A percentile compares a stretch with the other conserved stretches of the same genome.
Evolutionary conservation across 768 basidiomycete genomes (phyloP).

Genomic region (Hypholoma fasciculare): DNA sequence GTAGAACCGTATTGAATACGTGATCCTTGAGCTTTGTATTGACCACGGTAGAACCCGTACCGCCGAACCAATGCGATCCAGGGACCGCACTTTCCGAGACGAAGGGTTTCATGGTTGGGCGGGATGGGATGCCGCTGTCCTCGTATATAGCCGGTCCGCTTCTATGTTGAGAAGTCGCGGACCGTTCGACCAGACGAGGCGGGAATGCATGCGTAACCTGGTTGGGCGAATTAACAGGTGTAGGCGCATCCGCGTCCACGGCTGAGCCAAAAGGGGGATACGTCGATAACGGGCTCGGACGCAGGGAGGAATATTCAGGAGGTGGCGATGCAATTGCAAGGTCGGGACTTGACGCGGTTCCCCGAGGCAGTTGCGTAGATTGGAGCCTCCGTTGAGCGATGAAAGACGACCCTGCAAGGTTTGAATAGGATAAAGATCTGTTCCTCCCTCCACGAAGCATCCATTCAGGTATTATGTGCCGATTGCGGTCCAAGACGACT

Average conservation of each 20-base stretch:
- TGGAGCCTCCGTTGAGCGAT: slow-evolving; percentile 37
- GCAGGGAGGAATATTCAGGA: slow-evolving; percentile 17
- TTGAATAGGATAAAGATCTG: slow-evolving; percentile 52
- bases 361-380: slow-evolving; percentile 44
- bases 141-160: slow-evolving; percentile 23
- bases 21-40: slow-evolving; percentile 95
- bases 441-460: slow-evolving; percentile 59
- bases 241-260: slow-evolving; percentile 43
- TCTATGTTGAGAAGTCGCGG: slow-evolving; percentile 7
- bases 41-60: slow-evolving; percentile 89
- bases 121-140: slow-evolving; percentile 28
- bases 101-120: slow-evolving; percentile 40
- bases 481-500: slow-evolving; percentile 85
- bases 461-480: slow-evolving; percentile 98
- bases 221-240: slow-evolving; percentile 50
- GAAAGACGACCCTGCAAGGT: slow-evolving; percentile 32
- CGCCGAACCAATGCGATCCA: slow-evolving; percentile 70
- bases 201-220: slow-evolving; percentile 32
- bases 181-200: slow-evolving; percentile 23
- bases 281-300: slow-evolving; percentile 41
- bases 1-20: slow-evolving; percentile 87
- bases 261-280: slow-evolving; percentile 36
- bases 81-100: slow-evolving; percentile 40
- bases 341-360: slow-evolving; percentile 73
- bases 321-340: slow-evolving; percentile 33